Evolutionary conservation across 148 eudicot genomes (phyloP).

Genomic region (Rhododendron kiyosumense): DNA sequence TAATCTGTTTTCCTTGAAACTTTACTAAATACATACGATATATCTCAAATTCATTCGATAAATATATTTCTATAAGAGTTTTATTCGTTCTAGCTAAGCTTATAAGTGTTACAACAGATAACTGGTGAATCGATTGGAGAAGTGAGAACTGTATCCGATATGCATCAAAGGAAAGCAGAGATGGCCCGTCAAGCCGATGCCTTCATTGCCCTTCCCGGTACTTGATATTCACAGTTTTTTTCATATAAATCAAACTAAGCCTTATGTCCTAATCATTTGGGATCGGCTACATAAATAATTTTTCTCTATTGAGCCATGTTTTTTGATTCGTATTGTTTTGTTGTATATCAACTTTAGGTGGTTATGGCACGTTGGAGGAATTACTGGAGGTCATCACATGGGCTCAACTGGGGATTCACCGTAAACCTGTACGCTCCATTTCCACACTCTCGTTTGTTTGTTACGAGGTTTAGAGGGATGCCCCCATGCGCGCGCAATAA

Average conservation of each 20-base stretch:
- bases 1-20: neutral
- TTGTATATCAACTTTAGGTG: constrained; percentile 39
- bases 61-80: neutral
- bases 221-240: neutral
- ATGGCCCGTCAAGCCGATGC: constrained; percentile 99
- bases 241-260: no score
- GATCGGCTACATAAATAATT: no score
- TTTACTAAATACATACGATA: neutral
- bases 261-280: no score
- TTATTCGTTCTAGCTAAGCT: neutral
- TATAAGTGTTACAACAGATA: constrained; percentile 35
- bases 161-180: constrained; percentile 97
- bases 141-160: constrained; percentile 74
- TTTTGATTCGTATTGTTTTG: neutral
- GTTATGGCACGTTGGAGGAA: constrained; percentile 91
- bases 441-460: neutral
- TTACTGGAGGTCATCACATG: constrained; percentile 86
- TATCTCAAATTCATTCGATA: neutral
- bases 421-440: constrained; percentile 63
- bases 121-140: constrained; percentile 85
- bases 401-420: constrained; percentile 92
- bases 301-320: no score
- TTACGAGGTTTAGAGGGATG: no score
- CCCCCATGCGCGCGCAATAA: neutral
- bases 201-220: constrained; percentile 92